phyloP scores from a whole-genome alignment of 75 land plant species.

The Sequoia sempervirens region DNA sequence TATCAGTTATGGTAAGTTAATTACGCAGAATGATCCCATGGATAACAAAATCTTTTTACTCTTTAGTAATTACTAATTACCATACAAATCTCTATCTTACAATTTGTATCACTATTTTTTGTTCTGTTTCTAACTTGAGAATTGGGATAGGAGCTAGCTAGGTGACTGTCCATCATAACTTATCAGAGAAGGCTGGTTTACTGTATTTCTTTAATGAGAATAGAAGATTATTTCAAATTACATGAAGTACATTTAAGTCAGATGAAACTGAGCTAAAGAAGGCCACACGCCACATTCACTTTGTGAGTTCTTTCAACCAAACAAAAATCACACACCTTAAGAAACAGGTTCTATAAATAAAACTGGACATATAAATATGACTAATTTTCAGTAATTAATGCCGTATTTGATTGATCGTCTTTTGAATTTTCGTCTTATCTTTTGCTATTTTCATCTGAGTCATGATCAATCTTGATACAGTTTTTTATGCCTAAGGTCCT shows the following conservation, averaged over 20 bases:
- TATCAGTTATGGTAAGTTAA: neutral
- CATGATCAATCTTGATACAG: neutral
- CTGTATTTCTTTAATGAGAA: neutral
- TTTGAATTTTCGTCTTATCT: neutral
- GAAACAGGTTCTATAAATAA: neutral
- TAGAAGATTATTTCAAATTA: neutral
- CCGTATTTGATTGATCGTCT: neutral
- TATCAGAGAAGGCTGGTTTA: neutral
- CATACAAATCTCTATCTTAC: neutral
- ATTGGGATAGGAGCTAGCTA: neutral
- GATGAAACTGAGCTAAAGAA: neutral
- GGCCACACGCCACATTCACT: neutral
- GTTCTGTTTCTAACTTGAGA: no score
- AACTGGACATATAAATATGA: neutral
- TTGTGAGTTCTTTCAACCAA: neutral
- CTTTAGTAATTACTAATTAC: neutral
- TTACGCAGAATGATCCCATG: neutral
- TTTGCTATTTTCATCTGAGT: neutral
- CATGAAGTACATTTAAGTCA: neutral
- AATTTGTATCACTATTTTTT: neutral
- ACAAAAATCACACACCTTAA: neutral
- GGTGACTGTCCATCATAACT: neutral
- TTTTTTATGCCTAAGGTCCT: neutral
- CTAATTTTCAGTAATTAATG: neutral
- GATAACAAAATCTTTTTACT: neutral